Evolutionary conservation across 371 early-diverging fungal genomes (phyloP), one percentile per base, ranked within the genome.

Genomic region (Circinella umbellata): DNA sequence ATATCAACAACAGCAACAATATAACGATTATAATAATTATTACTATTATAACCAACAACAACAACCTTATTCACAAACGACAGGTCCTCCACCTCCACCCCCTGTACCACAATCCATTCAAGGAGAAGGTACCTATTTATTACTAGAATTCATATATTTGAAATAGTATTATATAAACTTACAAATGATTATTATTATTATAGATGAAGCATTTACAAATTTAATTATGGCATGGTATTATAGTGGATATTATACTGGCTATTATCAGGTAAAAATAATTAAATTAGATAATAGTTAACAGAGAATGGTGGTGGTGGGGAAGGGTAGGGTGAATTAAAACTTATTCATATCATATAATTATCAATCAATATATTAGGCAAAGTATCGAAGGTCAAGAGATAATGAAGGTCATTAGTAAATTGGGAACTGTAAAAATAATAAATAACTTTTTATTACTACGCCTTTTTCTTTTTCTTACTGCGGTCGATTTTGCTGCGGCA

Each of bases 211-310:
- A 38, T 76, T 91, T 42, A 64, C 84, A 35, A 86, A 87, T 69
- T 73, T 90, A 72, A 85, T 88, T 71, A 90, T 88, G 89, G 85
- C 93, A 11, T 93, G 92, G 92, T 93, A 91, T 71, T 90, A 85
- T 72, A 86, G 91, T 11, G 93, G 93, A 5, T 91, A 91, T 71
- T 93, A 93, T 71, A 88, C 90, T 18, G 93, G 91, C 46, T 80
- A 86, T 35, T 89, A 91, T 71, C 89, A 89, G 74, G 90, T 73
- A n/a, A n/a, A n/a, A n/a, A n/a, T n/a, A n/a, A n/a, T n/a, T n/a
- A n/a, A n/a, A n/a, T n/a, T n/a, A n/a, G n/a, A n/a, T n/a, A 68
- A 59, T 27, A 27, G 2, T 27, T 27, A 27, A 27, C 27, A 27
- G 27, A 27, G 27, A 27, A 27, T 27, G 27, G 27, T 27, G 27